Evolutionary conservation across 2,329 filamentous ascomycete species (phyloP), one percentile per base, ranked within the genome.

Genomic region (Calycina marina): DNA sequence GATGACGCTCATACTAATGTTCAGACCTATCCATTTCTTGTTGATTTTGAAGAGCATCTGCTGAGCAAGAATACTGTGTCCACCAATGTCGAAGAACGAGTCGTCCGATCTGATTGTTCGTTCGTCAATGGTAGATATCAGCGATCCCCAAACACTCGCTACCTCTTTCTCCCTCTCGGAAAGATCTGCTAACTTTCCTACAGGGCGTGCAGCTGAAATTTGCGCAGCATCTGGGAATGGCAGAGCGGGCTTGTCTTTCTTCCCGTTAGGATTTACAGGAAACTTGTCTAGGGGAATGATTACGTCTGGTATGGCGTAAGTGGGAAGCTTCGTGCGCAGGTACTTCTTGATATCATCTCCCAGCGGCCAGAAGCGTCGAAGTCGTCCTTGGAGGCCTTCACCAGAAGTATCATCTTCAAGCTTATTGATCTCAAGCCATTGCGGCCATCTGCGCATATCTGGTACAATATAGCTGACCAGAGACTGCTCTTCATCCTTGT

Each of bases 401-500:
- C 39, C 47, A 14, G 40, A 40, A 5, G 29, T 40, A 9, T 49
- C 45, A 11, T 74, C 69, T 29, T 68, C 56, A 4, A 62, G 55
- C 18, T 76, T 73, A 25, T 71, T 60, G 2, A 67, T 51, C 9
- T 62, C 59, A 17, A 86, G 61, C 69, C 74, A 88, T 13, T 67
- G 58, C 25, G 64, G 58, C 83, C 84, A 93, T 43, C 77, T 69
- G 40, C 67, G 67, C 56, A 74, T 66, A 46, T 93, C 80, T 6
- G 86, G 84, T 3, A 94, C 85, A 38, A 93, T 72, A 55, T 94
- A 94, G 53, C 77, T 93, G 46, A 93, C 82, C 13, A 96, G 63
- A 0, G 70, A 88, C 11, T 74, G 78, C 54, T 94, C 88, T 54
- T 93, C 83, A 51, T 85, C 72, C 47, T 77, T 76, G 56, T 93